Evolutionary conservation across 2,329 filamentous ascomycete genomes (phyloP), one percentile per base, ranked within the genome.

Genomic region (Blastomyces percursus): DNA sequence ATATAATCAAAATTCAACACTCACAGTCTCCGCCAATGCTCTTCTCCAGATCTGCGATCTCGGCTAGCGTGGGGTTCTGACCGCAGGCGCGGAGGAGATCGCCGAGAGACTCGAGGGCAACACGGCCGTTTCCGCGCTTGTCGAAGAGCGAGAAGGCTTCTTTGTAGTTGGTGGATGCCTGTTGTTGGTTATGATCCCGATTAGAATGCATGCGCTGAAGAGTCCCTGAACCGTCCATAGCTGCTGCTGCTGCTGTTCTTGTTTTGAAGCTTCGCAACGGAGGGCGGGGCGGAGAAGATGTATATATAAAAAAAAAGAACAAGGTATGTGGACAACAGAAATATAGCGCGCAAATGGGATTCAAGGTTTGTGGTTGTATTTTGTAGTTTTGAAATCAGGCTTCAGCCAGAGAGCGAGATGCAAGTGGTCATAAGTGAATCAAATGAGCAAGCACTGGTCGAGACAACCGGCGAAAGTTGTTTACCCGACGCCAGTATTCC

Each of bases 81-180:
- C 94, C 94, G 76, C 94, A 99, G 62, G 94, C 94, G 74, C 94
- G 89, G 69, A 99, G 86, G 65, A 99, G 84, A 76, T 99, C 94
- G 70, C 94, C 94, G 63, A 99, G 85, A 67, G 87, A 88, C 69
- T 93, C 89, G 76, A 92, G 82, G 50, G 89, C 79, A 70, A 97
- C 94, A 71, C 92, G 92, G 74, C 93, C 92, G 75, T 90, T 96
- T 75, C 94, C 94, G 77, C 94, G 93, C 87, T 96, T 97, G 84
- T 99, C 94, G 83, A 97, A 99, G 76, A 99, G 89, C 72, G 92
- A 92, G 80, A 99, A 99, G 70, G 94, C 94, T 87, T 99, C 94
- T 84, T 97, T 97, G 90, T 97, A 99, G 88, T 99, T 97, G 81
- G 93, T 97, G 65, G 85, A 85, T 75, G 84, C 83, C 84, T 87